Evolutionary conservation across 257 asterid genomes (phyloP).

Genomic region (Ocimum tenuiflorum): DNA sequence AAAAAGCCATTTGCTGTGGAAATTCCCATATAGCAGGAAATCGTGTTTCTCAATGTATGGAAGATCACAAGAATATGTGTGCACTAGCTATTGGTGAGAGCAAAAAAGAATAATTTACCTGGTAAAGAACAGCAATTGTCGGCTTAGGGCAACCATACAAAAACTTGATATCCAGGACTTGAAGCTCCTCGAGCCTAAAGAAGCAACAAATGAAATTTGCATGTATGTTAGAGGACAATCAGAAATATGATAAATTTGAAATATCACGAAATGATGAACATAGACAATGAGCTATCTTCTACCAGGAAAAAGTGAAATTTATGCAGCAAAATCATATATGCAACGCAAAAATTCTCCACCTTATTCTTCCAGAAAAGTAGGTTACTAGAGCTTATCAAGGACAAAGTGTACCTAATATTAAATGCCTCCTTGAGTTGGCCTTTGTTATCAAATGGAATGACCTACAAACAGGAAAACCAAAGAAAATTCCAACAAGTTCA

Average conservation of each 20-base stretch:
- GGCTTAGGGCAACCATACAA: constrained; percentile 86
- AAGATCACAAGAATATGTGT: no score
- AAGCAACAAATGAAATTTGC: constrained; percentile 14
- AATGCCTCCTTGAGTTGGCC: constrained; percentile 92
- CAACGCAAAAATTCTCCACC: background rate
- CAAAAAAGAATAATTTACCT: constrained; percentile 38
- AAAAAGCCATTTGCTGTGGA: no score
- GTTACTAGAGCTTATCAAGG: background rate
- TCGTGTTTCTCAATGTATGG: no score
- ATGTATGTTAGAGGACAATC: constrained; percentile 5
- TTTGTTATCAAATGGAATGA: constrained; percentile 85
- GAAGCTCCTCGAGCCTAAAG: constrained; percentile 90
- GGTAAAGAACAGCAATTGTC: constrained; percentile 84
- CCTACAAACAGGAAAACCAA: constrained; percentile 34
- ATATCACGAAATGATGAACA: background rate
- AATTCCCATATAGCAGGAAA: no score
- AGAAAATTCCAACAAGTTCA: background rate
- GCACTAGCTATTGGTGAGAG: background rate
- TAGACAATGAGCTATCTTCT: background rate
- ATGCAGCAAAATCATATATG: background rate
- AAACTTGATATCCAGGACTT: constrained; percentile 89
- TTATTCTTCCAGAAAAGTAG: no score
- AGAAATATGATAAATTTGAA: constrained; percentile 1
- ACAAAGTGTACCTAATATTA: constrained; percentile 58
- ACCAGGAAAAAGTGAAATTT: background rate